Conservation (phyloP, 192 early-diverging fungal genomes). For the Backusella luteola region DNA sequence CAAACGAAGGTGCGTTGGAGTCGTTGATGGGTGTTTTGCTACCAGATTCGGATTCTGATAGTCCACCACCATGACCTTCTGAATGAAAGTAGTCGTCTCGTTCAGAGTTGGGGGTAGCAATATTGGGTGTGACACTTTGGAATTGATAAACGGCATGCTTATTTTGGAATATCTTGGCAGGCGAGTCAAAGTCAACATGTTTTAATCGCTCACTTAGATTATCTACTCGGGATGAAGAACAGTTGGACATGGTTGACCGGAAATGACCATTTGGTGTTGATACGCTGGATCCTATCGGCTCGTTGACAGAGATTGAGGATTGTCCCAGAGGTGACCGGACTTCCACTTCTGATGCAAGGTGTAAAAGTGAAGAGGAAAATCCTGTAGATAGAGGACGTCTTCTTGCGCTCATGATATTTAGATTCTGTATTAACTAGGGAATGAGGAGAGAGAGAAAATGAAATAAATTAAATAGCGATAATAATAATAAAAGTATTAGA, state of each 20-base stretch:
- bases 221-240: not conserved
- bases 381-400: not conserved
- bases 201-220: slow-evolving; percentile 19
- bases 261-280: not conserved
- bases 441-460: not conserved
- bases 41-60: not conserved
- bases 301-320: not conserved
- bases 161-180: slow-evolving; percentile 31
- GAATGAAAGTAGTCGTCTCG: slow-evolving; percentile 1
- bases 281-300: not conserved
- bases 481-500: not conserved
- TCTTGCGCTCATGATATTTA: not conserved
- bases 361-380: not conserved
- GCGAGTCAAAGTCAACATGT: slow-evolving; percentile 27
- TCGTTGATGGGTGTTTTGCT: not conserved
- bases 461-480: not conserved
- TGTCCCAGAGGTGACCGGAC: not conserved
- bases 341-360: not conserved
- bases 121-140: slow-evolving; percentile 30
- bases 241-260: not conserved
- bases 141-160: slow-evolving; percentile 26
- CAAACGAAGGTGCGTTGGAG: slow-evolving; percentile 19
- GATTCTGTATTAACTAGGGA: not conserved
- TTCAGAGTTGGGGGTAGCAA: not conserved
- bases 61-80: not conserved